Conservation (phyloP, 2,329 filamentous ascomycete species). For the Cylindrodendrum hubeiense region DNA sequence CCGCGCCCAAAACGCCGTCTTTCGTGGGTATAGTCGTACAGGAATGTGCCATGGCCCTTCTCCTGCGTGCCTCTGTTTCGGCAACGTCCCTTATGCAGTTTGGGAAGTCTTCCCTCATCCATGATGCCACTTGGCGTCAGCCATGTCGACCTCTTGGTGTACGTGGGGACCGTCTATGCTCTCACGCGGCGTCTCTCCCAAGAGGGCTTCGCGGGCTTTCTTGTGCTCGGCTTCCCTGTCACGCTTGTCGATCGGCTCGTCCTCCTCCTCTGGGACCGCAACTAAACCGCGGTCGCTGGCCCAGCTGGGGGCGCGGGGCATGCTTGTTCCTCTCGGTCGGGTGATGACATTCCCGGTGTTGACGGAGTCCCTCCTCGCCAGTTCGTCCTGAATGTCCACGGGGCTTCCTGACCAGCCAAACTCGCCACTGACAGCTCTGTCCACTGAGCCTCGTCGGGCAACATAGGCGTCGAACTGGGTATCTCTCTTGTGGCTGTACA, state of each 20-base stretch:
- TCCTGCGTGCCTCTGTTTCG: slow-evolving; percentile 19
- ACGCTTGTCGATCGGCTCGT: slow-evolving; percentile 30
- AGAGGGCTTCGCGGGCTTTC: slow-evolving; percentile 46
- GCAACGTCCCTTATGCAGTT: slow-evolving; percentile 1
- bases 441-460: slow-evolving; percentile 47
- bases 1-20: slow-evolving; percentile 38
- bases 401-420: slow-evolving; percentile 45
- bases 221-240: slow-evolving; percentile 34
- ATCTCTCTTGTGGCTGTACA: slow-evolving; percentile 60
- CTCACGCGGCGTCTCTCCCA: slow-evolving; percentile 40
- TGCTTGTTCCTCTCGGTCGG: slow-evolving; percentile 43
- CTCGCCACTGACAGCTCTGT: slow-evolving; percentile 47
- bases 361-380: slow-evolving; percentile 18
- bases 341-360: slow-evolving; percentile 19
- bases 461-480: slow-evolving; percentile 62
- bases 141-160: slow-evolving; percentile 43
- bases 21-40: slow-evolving; percentile 43
- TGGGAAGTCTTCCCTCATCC: slow-evolving; percentile 14
- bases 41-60: slow-evolving; percentile 27
- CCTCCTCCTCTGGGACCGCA: slow-evolving; percentile 55
- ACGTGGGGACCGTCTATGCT: slow-evolving; percentile 37
- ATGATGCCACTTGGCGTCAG: slow-evolving; percentile 44
- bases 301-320: slow-evolving; percentile 51
- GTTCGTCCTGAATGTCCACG: slow-evolving; percentile 3
- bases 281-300: slow-evolving; percentile 53